A percentile compares a stretch with the other conserved stretches of the same genome.
These are phyloP conservation scores for Pholiota conissans DNA, from an alignment of 768 basidiomycete species.

Conservation along the genomic window DNA sequence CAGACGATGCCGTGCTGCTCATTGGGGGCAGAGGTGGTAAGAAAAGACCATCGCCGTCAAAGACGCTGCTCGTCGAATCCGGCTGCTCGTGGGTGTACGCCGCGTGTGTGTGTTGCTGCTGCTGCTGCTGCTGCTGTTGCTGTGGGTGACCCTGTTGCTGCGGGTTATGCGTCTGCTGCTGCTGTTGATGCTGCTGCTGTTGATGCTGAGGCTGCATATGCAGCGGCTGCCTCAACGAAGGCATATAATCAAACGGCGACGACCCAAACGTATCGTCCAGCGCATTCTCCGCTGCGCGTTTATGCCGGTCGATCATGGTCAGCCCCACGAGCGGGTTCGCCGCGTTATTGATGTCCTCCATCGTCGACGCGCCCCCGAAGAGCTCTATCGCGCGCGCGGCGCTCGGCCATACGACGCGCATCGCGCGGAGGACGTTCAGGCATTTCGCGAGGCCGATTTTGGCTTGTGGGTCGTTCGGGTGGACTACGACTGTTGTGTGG, in stretches of 20 bases:
- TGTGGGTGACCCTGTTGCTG: background rate
- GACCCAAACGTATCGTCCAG: conserved; percentile 33
- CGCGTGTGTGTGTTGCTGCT: background rate
- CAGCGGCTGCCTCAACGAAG: conserved; percentile 6
- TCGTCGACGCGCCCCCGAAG: conserved; percentile 55
- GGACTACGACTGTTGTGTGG: conserved; percentile 60
- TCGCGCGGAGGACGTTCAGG: conserved; percentile 62
- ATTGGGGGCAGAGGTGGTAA: background rate
- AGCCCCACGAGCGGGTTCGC: conserved; percentile 14
- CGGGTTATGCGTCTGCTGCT: conserved; percentile 9
- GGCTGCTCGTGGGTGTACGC: background rate
- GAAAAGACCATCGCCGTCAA: background rate
- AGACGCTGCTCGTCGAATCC: background rate
- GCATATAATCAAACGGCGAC: conserved; percentile 9
- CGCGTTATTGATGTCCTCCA: conserved; percentile 16
- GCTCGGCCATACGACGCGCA: conserved; percentile 75
- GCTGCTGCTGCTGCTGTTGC: background rate
- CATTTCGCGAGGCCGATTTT: conserved; percentile 62
- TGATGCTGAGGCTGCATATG: background rate
- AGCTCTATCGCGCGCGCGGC: conserved; percentile 75
- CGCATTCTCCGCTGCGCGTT: conserved; percentile 60
- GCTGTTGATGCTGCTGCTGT: background rate
- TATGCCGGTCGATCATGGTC: conserved; percentile 37
- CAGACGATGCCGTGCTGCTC: background rate
- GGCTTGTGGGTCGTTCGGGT: conserved; percentile 71